Conservation (phyloP, 1,284 basidiomycete species). For the Leccinum pachyderme region DNA sequence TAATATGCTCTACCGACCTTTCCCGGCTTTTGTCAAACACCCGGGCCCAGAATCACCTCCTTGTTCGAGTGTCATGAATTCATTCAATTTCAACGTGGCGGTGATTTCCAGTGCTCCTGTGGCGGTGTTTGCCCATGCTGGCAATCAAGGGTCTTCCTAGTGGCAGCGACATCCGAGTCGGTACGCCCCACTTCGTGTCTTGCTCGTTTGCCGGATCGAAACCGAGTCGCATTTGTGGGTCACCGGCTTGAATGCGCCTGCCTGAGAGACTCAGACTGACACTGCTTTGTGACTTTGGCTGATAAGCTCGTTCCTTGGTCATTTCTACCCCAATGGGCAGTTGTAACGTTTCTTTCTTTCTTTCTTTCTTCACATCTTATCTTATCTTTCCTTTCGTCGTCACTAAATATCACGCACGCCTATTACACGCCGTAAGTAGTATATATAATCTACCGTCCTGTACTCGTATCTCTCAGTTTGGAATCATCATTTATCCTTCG, state of each 20-base stretch:
- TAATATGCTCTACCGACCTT: background rate
- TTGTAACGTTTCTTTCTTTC: too few species aligned
- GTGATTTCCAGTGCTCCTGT: conserved; percentile 12
- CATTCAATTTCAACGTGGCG: conserved; percentile 7
- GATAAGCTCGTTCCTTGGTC: background rate
- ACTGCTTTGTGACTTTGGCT: background rate
- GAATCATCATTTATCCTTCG: too few species aligned
- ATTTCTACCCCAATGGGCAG: background rate
- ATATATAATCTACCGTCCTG: too few species aligned
- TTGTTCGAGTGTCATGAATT: background rate
- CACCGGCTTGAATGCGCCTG: background rate
- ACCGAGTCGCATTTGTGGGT: background rate
- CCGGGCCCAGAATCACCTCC: background rate
- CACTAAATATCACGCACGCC: too few species aligned
- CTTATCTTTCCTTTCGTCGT: too few species aligned
- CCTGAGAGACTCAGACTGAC: too few species aligned
- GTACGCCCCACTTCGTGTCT: background rate
- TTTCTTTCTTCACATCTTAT: too few species aligned
- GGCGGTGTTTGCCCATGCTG: conserved; percentile 9
- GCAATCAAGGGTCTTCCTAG: background rate
- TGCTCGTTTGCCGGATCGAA: background rate
- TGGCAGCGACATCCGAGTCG: background rate
- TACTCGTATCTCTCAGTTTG: too few species aligned
- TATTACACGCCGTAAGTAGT: too few species aligned
- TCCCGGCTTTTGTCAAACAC: background rate